Conservation (phyloP, 2,329 filamentous ascomycete species). For the Neonectria punicea region DNA sequence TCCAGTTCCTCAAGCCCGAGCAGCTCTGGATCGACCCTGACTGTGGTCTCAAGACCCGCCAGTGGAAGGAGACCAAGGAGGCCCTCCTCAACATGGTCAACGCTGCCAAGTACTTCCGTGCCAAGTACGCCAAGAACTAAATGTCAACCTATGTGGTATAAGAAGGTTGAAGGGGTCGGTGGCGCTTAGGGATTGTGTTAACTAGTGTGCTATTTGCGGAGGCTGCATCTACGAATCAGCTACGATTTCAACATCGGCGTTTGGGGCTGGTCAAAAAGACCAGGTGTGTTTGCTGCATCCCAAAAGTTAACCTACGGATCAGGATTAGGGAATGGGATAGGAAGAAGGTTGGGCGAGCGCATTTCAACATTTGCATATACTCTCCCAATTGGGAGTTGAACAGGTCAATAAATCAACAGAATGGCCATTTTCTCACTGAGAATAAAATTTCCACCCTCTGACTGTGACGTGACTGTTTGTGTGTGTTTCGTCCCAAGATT, state of each 20-base stretch:
- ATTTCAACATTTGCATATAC: conserved; percentile 55
- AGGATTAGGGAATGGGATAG: conserved; percentile 43
- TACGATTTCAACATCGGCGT: conserved; percentile 71
- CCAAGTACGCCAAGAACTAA: conserved; percentile 79
- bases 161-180: conserved; percentile 33
- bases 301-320: conserved; percentile 50
- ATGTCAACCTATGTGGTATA: conserved; percentile 35
- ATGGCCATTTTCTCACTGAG: conserved; percentile 43
- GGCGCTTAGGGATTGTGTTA: conserved; percentile 45
- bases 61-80: conserved; percentile 99
- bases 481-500: neutral
- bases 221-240: conserved; percentile 53
- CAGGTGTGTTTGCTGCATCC: conserved; percentile 50
- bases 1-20: conserved; percentile 94
- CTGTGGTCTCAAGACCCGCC: conserved; percentile 98
- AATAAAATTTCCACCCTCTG: conserved; percentile 3
- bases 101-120: conserved; percentile 95
- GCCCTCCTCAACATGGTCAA: conserved; percentile 97
- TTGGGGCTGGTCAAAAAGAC: conserved; percentile 53
- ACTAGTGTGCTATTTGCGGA: conserved; percentile 46
- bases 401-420: conserved; percentile 46
- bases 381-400: conserved; percentile 47
- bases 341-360: conserved; percentile 48
- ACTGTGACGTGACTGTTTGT: neutral
- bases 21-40: conserved; percentile 99